phyloP scores from a whole-genome alignment of 495 filamentous ascomycete species.

The Aspergillus avenaceus region DNA sequence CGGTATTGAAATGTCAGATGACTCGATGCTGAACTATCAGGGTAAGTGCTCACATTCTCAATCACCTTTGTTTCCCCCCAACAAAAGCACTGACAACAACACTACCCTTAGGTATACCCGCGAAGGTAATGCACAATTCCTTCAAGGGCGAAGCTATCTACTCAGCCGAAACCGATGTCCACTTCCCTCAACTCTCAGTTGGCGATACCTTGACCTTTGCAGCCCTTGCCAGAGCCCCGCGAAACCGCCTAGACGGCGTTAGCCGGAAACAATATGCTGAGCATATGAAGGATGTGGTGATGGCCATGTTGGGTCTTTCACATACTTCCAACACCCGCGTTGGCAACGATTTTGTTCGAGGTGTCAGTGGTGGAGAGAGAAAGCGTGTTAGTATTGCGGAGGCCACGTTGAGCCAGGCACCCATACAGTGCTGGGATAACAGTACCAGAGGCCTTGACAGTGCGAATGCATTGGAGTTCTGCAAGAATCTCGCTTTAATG shows the following conservation, averaged over 20 bases:
- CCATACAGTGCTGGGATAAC: conserved; percentile 78
- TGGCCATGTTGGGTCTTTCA: conserved; percentile 54
- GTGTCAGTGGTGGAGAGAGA: conserved; percentile 79
- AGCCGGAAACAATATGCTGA: conserved; percentile 37
- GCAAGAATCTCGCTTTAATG: conserved; percentile 66
- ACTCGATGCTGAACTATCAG: conserved; percentile 65
- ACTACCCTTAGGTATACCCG: conserved; percentile 28
- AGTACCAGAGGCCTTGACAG: conserved; percentile 78
- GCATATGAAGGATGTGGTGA: conserved; percentile 54
- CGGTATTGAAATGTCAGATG: conserved; percentile 58
- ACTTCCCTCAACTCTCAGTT: conserved; percentile 61
- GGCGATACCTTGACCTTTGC: conserved; percentile 62
- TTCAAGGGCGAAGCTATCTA: conserved; percentile 67
- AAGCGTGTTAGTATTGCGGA: conserved; percentile 59
- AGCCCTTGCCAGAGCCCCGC: conserved; percentile 42
- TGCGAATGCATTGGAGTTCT: conserved; percentile 68
- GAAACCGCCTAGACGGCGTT: conserved; percentile 40
- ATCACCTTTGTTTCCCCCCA: not conserved
- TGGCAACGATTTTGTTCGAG: conserved; percentile 77
- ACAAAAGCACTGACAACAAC: not conserved
- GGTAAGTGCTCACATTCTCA: conserved; percentile 41
- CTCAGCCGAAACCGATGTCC: conserved; percentile 57
- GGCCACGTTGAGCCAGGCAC: conserved; percentile 63
- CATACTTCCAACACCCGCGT: conserved; percentile 47
- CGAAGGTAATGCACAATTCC: conserved; percentile 59